Evolutionary conservation across 257 asterid genomes (phyloP), one percentile per base, ranked within the genome.

Genomic region (Coffea canephora): DNA sequence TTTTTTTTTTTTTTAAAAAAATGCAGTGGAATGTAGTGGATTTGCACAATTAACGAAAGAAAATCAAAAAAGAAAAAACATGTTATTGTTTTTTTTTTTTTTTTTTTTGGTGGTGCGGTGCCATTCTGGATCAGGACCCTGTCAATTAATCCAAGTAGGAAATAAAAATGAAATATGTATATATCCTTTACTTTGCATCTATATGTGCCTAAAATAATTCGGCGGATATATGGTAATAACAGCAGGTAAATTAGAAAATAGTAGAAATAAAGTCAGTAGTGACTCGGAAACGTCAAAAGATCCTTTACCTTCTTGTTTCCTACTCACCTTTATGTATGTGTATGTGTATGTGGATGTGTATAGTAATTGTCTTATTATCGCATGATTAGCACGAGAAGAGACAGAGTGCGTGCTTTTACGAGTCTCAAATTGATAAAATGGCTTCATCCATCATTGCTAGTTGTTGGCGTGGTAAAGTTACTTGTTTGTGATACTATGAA

Each of bases 71-170:
- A 7, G 15, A 19, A 8, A n/a, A 62, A 23, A 23, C 34, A 62
- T 25, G 8, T 21, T 4, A 45, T 45, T 4, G 5, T 45, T 8
- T 31, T 31, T 31, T 31, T 31, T 27, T 27, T 27, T 31, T 31
- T 31, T 31, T 31, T 34, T 36, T 36, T 57, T n/a, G 9, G 39
- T n/a, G 10, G 71, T 27, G 78, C 59, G 23, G 71, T 31, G 34
- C 67, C 71, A 61, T 75, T 62, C 71, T 75, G 71, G 59, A 75
- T 34, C 14, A n/a, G 9, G 71, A 62, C 79, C 71, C 41, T 27
- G 16, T 75, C 79, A 41, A n/a, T 61, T 41, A 43, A 62, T 57
- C 55, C 27, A 7, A 57, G 52, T 13, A 36, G 43, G 16, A 34
- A 57, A 57, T 0, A 3, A 57, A 19, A 57, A 19, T 10, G 1